Evolutionary conservation across 306 rosid species (phyloP).

Genomic region (Lotus japonicus): DNA sequence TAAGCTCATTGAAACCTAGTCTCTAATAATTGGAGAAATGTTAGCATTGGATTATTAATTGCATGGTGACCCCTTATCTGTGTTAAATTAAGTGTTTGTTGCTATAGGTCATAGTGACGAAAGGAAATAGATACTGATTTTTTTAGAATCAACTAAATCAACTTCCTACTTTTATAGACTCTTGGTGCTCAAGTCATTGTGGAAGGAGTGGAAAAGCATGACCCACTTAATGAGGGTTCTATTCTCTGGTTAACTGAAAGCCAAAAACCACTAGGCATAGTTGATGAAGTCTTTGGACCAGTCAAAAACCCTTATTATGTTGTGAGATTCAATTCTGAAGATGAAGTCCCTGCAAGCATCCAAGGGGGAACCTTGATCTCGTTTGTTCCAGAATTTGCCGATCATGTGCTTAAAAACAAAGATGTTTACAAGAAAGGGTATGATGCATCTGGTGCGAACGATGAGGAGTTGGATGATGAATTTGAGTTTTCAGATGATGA

Average conservation of each 20-base stretch:
- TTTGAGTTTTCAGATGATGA: conserved; percentile 92
- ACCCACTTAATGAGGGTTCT: conserved; percentile 81
- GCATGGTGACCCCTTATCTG: neutral
- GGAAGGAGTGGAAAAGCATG: conserved; percentile 81
- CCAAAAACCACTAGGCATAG: conserved; percentile 60
- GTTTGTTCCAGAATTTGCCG: conserved; percentile 71
- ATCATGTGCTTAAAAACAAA: conserved; percentile 64
- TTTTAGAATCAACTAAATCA: conserved; percentile 14
- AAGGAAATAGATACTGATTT: neutral
- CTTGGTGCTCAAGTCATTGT: conserved; percentile 70
- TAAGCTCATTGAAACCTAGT: conserved; percentile 30
- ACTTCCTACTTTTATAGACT: conserved; percentile 40
- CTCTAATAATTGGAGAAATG: neutral
- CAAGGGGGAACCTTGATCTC: conserved; percentile 53
- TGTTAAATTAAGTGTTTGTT: neutral
- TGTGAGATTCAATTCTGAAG: conserved; percentile 78
- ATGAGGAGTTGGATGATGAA: conserved; percentile 75
- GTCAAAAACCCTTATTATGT: conserved; percentile 75
- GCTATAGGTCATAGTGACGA: neutral
- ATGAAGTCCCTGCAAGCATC: conserved; percentile 61
- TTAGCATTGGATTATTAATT: neutral
- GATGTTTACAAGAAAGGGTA: conserved; percentile 80
- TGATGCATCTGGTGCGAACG: conserved; percentile 84
- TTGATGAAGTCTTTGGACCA: conserved; percentile 95
- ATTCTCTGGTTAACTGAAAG: conserved; percentile 79